A percentile compares a stretch with the other conserved stretches of the same genome.
phyloP scores from a whole-genome alignment of 352 stramenopile species.

The Vaucheria bursata region DNA sequence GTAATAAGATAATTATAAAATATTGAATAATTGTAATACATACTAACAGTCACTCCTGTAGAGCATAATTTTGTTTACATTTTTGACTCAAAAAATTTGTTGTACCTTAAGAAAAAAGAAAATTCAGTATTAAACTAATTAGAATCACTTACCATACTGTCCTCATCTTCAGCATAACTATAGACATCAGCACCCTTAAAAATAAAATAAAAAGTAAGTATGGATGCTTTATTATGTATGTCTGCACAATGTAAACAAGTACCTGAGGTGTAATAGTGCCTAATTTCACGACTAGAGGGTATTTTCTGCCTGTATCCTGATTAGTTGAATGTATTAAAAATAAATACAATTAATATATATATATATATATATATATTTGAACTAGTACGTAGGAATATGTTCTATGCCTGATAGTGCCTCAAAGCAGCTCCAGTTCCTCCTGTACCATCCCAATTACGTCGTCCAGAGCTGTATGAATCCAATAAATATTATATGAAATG shows the following conservation, averaged over 20 bases:
- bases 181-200: constrained; percentile 89
- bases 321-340: too few relatives aligned
- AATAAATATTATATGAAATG: neutral
- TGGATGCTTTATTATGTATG: constrained; percentile 73
- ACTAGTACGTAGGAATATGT: neutral
- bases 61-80: too few relatives aligned
- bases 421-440: constrained; percentile 89
- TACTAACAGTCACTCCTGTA: too few relatives aligned
- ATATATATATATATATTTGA: neutral
- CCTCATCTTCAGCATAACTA: constrained; percentile 92
- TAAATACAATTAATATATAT: neutral
- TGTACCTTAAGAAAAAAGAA: too few relatives aligned
- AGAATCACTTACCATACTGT: constrained; percentile 78
- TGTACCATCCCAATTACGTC: constrained; percentile 72
- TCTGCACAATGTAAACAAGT: neutral
- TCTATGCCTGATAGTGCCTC: constrained; percentile 84
- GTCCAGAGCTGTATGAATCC: constrained; percentile 53
- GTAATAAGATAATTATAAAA: too few relatives aligned
- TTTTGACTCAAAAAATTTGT: too few relatives aligned
- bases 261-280: constrained; percentile 54
- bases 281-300: constrained; percentile 90
- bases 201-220: neutral
- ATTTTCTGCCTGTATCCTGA: constrained; percentile 15
- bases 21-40: too few relatives aligned
- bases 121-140: too few relatives aligned